Evolutionary conservation across 2,329 filamentous ascomycete species (phyloP), one percentile per base, ranked within the genome.

Genomic region (Apiospora kogelbergensis): DNA sequence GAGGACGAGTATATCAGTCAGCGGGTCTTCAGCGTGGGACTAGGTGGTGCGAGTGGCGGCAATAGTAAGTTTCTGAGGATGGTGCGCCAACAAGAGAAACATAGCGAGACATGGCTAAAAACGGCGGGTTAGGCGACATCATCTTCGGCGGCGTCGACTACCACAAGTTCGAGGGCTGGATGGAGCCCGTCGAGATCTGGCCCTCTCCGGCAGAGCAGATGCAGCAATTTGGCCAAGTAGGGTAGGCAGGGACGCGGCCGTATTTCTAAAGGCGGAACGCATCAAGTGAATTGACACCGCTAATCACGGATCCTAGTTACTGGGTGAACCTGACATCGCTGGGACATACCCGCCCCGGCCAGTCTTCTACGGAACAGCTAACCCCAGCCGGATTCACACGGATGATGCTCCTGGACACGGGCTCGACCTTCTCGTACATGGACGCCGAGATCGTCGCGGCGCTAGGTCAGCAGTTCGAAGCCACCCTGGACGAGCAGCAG

Each of bases 391-490:
- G 74, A 40, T 83, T 81, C 68, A 80, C 80, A 30, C 76, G 82
- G 22, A 80, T 83, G 44, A 84, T 84, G 48, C 80, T 89, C n/a
- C 81, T 90, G 37, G 88, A 90, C 77, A 88, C 86, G 3, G 90
- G 90, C 41, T 90, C 87, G 41, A 90, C 87, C 20, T 82, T 90
- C 70, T 90, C 86, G 67, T 89, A 90, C 73, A 83, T 92, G 3
- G 89, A 89, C 10, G 83, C 88, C 71, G 79, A 84, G 63, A 78
- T 91, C 45, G 84, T 85, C 20, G 73, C 77, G 2, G 68, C 73
- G 7, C 79, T 87, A 26, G 82, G 80, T 33, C 69, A 75, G 67
- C 73, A 76, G 37, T 74, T 81, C 67, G 71, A 75, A 41, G 78
- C 77, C 15, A 76, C 74, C 45, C 70, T 76, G 40, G 79, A 80